Conservation (phyloP, 2,329 filamentous ascomycete genomes). For the Penicillium verrucosum region DNA sequence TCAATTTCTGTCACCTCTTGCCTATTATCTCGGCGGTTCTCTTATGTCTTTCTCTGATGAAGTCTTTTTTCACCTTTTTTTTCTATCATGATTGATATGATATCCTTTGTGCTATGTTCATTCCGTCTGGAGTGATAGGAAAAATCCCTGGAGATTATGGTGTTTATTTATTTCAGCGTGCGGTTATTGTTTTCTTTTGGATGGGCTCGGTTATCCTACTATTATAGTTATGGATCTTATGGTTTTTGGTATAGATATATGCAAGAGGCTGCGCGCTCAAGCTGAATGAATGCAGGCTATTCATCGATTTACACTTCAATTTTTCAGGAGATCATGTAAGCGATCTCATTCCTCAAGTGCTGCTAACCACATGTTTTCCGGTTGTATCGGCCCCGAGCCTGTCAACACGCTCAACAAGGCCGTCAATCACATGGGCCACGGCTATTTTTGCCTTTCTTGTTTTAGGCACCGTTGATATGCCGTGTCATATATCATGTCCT, state of each 20-base stretch:
- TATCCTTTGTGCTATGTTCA: constrained; percentile 22
- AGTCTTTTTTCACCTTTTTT: not conserved
- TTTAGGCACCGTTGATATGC: not conserved
- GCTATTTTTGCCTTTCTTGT: not conserved
- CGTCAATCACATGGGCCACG: not conserved
- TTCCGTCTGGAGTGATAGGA: constrained; percentile 8
- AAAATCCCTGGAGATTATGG: not conserved
- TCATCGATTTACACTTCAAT: constrained; percentile 2
- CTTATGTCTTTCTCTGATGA: not conserved
- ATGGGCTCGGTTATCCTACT: constrained; percentile 3
- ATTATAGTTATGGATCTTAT: constrained; percentile 4
- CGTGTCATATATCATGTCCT: not conserved
- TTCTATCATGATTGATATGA: constrained; percentile 28
- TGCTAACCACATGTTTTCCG: not conserved
- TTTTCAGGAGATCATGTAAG: not conserved
- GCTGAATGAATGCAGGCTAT: constrained; percentile 14
- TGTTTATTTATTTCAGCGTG: constrained; percentile 3
- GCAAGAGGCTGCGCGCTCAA: constrained; percentile 8
- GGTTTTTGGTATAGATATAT: constrained; percentile 5
- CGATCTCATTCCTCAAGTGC: not conserved
- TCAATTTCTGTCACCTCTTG: not conserved
- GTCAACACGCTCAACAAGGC: not conserved
- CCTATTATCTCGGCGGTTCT: constrained; percentile 1
- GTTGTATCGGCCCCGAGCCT: not conserved
- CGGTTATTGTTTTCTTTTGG: not conserved